A percentile compares a stretch with the other conserved stretches of the same genome.
These are phyloP conservation scores for Mycocentrospora acerina DNA, from an alignment of 2,329 filamentous ascomycete genomes.

Conservation along the genomic window DNA sequence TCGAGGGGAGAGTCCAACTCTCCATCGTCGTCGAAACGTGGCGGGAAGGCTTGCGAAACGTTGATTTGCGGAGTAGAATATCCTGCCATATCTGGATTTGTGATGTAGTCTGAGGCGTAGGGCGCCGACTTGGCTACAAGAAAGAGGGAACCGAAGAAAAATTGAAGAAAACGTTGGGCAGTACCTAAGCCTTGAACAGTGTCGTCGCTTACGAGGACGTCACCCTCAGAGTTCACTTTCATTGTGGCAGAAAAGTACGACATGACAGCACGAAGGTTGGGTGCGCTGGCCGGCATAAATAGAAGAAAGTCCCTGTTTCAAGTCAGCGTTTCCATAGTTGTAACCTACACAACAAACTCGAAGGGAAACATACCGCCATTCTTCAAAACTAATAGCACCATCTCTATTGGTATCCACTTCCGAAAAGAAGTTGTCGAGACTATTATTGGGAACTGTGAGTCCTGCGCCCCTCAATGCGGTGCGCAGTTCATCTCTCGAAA, in stretches of 20 bases:
- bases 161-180: slow-evolving; percentile 66
- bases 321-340: slow-evolving; percentile 14
- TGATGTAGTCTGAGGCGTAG: slow-evolving; percentile 28
- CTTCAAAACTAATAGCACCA: slow-evolving; percentile 82
- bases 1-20: slow-evolving; percentile 24
- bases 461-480: slow-evolving; percentile 77
- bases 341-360: neutral
- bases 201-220: slow-evolving; percentile 89
- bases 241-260: slow-evolving; percentile 90
- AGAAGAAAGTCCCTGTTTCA: slow-evolving; percentile 75
- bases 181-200: slow-evolving; percentile 93
- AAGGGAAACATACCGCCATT: slow-evolving; percentile 80
- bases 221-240: slow-evolving; percentile 88
- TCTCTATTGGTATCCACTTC: slow-evolving; percentile 90
- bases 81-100: slow-evolving; percentile 30
- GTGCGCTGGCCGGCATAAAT: slow-evolving; percentile 72
- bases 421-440: slow-evolving; percentile 81
- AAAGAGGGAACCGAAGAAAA: slow-evolving; percentile 75
- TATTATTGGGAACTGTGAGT: slow-evolving; percentile 72
- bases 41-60: slow-evolving; percentile 38
- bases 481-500: slow-evolving; percentile 83
- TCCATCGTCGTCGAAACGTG: slow-evolving; percentile 34
- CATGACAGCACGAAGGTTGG: slow-evolving; percentile 77
- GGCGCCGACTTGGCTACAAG: slow-evolving; percentile 60
- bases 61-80: slow-evolving; percentile 21